These are phyloP conservation scores for Hypoxylon sp. DNA, from an alignment of 2,329 filamentous ascomycete species.

Conservation along the genomic window DNA sequence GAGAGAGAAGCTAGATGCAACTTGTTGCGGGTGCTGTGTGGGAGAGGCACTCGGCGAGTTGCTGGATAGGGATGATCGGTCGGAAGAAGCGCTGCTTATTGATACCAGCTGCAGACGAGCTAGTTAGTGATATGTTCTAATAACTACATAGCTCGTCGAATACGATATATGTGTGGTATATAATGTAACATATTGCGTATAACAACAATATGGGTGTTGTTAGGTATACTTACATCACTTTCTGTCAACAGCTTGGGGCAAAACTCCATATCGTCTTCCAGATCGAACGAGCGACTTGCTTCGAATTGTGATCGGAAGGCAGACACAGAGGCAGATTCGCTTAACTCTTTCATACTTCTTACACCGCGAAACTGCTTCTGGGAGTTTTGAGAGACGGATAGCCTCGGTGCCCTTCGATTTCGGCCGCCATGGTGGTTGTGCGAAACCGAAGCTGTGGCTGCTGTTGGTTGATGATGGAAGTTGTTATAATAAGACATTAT, in stretches of 20 bases:
- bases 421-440: slow-evolving; percentile 88
- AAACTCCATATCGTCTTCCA: slow-evolving; percentile 97
- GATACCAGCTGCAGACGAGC: slow-evolving; percentile 79
- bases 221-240: slow-evolving; percentile 80
- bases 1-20: slow-evolving; percentile 82
- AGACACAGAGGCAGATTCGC: slow-evolving; percentile 81
- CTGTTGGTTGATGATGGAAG: slow-evolving; percentile 71
- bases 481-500: slow-evolving; percentile 78
- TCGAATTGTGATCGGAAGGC: slow-evolving; percentile 91
- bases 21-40: slow-evolving; percentile 86
- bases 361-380: slow-evolving; percentile 90
- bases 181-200: slow-evolving; percentile 16
- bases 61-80: slow-evolving; percentile 94
- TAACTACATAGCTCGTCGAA: not conserved
- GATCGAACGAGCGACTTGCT: slow-evolving; percentile 91
- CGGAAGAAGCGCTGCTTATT: slow-evolving; percentile 89
- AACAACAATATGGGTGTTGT: slow-evolving; percentile 18
- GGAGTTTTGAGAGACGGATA: slow-evolving; percentile 84
- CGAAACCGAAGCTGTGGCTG: slow-evolving; percentile 69
- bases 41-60: slow-evolving; percentile 94
- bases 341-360: slow-evolving; percentile 87
- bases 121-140: slow-evolving; percentile 29
- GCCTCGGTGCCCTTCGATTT: slow-evolving; percentile 85
- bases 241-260: slow-evolving; percentile 93
- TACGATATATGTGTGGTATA: not conserved